Evolutionary conservation across 176 grass and related monocot species (phyloP).

Genomic region (Thalia dealbata): DNA sequence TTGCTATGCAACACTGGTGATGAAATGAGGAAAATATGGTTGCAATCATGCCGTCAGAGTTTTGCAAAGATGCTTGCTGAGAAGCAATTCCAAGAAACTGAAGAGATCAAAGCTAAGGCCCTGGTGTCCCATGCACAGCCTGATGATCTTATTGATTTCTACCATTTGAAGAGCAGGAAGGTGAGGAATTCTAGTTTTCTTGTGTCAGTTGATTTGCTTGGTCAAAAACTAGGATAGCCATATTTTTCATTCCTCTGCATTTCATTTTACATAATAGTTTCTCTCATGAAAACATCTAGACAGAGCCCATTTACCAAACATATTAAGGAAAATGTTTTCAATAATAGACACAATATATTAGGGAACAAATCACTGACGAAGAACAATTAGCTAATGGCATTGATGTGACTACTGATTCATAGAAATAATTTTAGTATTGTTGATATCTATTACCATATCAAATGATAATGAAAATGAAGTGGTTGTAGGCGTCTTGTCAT

Average conservation of each 20-base stretch:
- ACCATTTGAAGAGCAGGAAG: constrained; percentile 15
- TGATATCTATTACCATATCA: neutral
- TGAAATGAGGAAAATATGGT: constrained; percentile 10
- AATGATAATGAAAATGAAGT: neutral
- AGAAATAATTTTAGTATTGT: neutral
- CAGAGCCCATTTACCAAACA: neutral
- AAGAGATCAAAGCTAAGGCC: constrained; percentile 17
- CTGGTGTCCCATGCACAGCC: constrained; percentile 9
- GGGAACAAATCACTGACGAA: neutral
- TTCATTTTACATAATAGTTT: neutral
- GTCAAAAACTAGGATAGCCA: neutral
- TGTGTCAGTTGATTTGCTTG: neutral
- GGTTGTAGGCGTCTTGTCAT: neutral
- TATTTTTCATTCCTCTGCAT: neutral
- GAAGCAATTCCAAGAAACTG: constrained; percentile 18
- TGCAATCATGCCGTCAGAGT: constrained; percentile 17
- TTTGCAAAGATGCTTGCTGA: constrained; percentile 12
- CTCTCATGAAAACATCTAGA: neutral
- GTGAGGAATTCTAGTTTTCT: neutral
- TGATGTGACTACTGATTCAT: neutral
- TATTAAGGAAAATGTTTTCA: too few species aligned
- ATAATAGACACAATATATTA: too few species aligned
- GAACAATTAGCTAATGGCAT: neutral
- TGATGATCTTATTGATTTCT: constrained; percentile 22
- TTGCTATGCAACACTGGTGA: constrained; percentile 16